Percentiles rank a stretch among this genome's conserved stretches.
Evolutionary conservation across 352 stramenopile genomes (phyloP).

Genomic region (Phytopythium cucurbitacearum): DNA sequence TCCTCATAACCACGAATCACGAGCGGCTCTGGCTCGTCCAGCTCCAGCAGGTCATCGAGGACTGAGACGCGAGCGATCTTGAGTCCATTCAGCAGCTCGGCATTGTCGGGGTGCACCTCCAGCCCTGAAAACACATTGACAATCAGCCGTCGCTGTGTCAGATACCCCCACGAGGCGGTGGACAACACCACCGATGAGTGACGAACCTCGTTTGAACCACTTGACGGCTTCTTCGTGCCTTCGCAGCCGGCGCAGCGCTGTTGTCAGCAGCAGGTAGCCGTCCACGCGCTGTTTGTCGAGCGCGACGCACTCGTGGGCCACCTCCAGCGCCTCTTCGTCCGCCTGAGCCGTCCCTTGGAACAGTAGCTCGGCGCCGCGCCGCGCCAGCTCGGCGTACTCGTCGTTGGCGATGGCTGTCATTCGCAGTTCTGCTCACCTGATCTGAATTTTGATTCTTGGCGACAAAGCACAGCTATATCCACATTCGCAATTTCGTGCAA

Average conservation of each 20-base stretch:
- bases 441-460: too few species aligned
- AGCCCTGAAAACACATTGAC: slow-evolving; percentile 25
- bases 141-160: too few species aligned
- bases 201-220: slow-evolving; percentile 44
- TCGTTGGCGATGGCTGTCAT: not conserved
- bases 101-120: slow-evolving; percentile 26
- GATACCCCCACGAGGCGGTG: not conserved
- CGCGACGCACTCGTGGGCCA: slow-evolving; percentile 22
- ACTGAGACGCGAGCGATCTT: slow-evolving; percentile 52
- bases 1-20: too few species aligned
- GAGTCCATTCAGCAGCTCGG: slow-evolving; percentile 35
- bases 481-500: too few species aligned
- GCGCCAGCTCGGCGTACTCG: slow-evolving; percentile 8
- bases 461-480: too few species aligned
- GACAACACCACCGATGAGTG: not conserved
- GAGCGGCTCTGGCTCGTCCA: slow-evolving; percentile 25
- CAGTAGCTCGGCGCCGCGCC: slow-evolving; percentile 26
- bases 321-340: slow-evolving; percentile 21
- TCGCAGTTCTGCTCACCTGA: not conserved
- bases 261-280: slow-evolving; percentile 32
- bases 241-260: slow-evolving; percentile 24
- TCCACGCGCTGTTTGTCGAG: slow-evolving; percentile 12
- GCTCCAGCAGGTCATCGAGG: slow-evolving; percentile 35
- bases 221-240: slow-evolving; percentile 33
- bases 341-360: slow-evolving; percentile 10